Evolutionary conservation across 768 basidiomycete genomes (phyloP).

Genomic region (Rhizopogon vesiculosus): DNA sequence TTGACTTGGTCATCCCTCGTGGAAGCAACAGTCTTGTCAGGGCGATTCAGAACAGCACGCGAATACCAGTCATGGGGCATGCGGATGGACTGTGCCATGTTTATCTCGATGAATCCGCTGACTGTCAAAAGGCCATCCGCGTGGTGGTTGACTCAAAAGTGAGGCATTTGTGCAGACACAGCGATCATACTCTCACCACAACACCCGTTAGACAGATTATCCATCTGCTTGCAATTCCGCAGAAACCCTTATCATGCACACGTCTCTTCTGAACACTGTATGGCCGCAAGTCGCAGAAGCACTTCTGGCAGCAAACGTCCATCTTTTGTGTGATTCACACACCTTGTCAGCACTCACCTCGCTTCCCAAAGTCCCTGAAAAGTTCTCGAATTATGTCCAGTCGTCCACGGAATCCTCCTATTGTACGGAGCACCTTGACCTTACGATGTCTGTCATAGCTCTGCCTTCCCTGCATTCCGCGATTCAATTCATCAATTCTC

Average conservation of each 20-base stretch:
- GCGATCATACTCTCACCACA: slow-evolving; percentile 1
- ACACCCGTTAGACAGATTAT: slow-evolving; percentile 67
- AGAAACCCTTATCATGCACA: slow-evolving; percentile 87
- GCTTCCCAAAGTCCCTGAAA: slow-evolving; percentile 27
- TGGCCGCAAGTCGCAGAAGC: slow-evolving; percentile 81
- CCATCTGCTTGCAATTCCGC: slow-evolving; percentile 94
- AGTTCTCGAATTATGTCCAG: slow-evolving; percentile 43
- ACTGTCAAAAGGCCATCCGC: slow-evolving; percentile 72
- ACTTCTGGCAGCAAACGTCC: slow-evolving; percentile 64
- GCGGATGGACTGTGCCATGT: slow-evolving; percentile 94
- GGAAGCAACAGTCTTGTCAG: slow-evolving; percentile 89
- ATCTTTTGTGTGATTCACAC: slow-evolving; percentile 71
- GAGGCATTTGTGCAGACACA: slow-evolving; percentile 7
- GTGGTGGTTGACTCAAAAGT: slow-evolving; percentile 92
- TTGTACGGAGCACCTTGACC: slow-evolving; percentile 82
- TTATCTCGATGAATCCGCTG: slow-evolving; percentile 82
- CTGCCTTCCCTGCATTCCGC: slow-evolving; percentile 71
- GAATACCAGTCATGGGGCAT: slow-evolving; percentile 98
- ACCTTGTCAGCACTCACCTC: slow-evolving; percentile 54
- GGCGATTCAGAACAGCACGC: slow-evolving; percentile 83
- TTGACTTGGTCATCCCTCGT: slow-evolving; percentile 95
- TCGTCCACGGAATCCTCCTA: slow-evolving; percentile 63
- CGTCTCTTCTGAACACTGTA: slow-evolving; percentile 58
- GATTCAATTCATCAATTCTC: slow-evolving; percentile 84
- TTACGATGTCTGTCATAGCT: slow-evolving; percentile 76